Evolutionary conservation across 2,329 filamentous ascomycete species (phyloP), one percentile per base, ranked within the genome.

Genomic region (Keithomyces neogunnii): DNA sequence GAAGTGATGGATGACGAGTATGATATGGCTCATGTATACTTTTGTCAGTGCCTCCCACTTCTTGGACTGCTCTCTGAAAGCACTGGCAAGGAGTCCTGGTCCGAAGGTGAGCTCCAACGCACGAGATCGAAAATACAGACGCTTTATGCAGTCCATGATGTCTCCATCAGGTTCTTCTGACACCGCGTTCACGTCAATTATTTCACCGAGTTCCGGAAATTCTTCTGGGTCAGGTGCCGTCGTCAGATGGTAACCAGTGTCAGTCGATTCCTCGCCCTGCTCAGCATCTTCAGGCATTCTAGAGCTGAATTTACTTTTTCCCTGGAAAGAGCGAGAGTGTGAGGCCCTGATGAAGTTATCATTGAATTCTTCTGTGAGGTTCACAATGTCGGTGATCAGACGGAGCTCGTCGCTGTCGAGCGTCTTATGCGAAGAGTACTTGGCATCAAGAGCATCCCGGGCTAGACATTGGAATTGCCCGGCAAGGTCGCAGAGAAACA

Each of bases 1-100:
- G 60, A 79, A 85, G 2, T 64, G 51, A 45, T 85, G 80, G 0
- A 82, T 73, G 0, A 76, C 51, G 0, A 67, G 48, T 4, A 84
- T 75, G 3, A 75, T 65, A 30, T 77, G 72, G 52, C 73, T 73
- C 4, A 81, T 67, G 53, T 84, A 79, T 0, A 66, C 68, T 0
- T 70, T 52, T 0, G 75, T 70, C 1, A 85, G 59, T 0, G 53
- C 45, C 0, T 66, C 57, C 82, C 82, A 85, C 13, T 77, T 80
- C 10, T 58, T 54, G 0, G 80, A 73, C 51, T 85, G 80, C 35
- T 74, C 71, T 31, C 72, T 71, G 62, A 85, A 81, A 0, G 69
- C 64, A 0, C 60, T 66, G 0, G 69, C 62, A 0, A 83, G 59
- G 11, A 81, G 54, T 0, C 63, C 56, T 0, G 65, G 62, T 9